Evolutionary conservation across 2,329 filamentous ascomycete genomes (phyloP), one percentile per base, ranked within the genome.

Genomic region (Colletotrichum melonis): DNA sequence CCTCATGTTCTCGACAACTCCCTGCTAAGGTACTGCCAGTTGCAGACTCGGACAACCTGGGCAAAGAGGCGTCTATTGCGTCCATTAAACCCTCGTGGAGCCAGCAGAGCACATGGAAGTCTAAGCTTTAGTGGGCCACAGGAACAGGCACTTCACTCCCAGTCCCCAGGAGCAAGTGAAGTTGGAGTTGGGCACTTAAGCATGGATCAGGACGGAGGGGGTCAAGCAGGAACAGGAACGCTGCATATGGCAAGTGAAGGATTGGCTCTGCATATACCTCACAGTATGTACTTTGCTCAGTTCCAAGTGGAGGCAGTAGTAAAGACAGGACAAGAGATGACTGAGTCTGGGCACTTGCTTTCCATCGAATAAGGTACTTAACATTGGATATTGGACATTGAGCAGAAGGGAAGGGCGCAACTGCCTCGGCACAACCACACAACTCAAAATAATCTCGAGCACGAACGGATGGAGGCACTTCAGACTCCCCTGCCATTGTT

Each of bases 121-220:
- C 70, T 70, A 60, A 62, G 70, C 67, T 73, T 73, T 62, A 62
- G 70, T 73, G 70, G 70, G 22, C 32, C 59, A 32, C 55, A 56
- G 60, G 26, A 30, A 57, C n/a, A 35, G 16, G 59, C 54, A 49
- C 54, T 54, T 12, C 14, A 49, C 54, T 54, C 8, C 14, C 52
- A 26, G 30, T 30, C 42, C 9, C 59, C n/a, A 49, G 49, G 26
- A 32, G 38, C 19, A 63, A 46, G 59, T 38, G 59, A 49, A 22
- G 42, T 49, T n/a, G 42, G 19, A 49, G 35, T 30, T 7, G 24
- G 59, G 38, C 7, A 19, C 38, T 11, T 12, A 24, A 46, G 49
- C 38, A 63, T 22, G 59, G 42, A 28, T 28, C 28, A 11, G 11
- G 28, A 19, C 16, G 16, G 35, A 19, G 38, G 22, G 59, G 11